A percentile compares a stretch with the other conserved stretches of the same genome.
Conservation (phyloP, 169 alveolate species). For the Blepharisma undulans region DNA sequence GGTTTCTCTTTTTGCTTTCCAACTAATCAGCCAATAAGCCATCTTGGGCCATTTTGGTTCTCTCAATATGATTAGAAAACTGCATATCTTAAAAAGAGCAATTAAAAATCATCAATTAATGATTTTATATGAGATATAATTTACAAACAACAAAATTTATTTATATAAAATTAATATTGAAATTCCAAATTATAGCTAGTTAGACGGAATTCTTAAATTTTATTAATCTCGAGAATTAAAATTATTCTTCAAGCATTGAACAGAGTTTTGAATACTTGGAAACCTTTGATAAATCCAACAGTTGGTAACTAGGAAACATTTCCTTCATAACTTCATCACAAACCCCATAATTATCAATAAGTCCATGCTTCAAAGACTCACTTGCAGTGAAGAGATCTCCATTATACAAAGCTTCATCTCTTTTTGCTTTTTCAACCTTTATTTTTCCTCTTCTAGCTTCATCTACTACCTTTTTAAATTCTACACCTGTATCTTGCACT, state of each 20-base stretch:
- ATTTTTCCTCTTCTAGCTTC: constrained; percentile 26
- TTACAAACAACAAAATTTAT: no score
- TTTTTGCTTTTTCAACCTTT: constrained; percentile 4
- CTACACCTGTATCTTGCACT: not conserved
- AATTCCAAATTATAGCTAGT: no score
- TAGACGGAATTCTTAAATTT: no score
- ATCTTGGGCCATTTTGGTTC: no score
- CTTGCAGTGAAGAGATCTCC: constrained; percentile 44
- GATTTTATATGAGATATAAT: no score
- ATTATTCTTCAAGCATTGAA: not conserved
- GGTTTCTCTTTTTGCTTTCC: no score
- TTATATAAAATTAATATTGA: no score
- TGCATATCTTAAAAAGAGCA: no score
- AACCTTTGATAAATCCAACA: constrained; percentile 43
- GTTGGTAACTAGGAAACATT: constrained; percentile 9
- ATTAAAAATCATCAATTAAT: no score
- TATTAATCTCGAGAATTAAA: not conserved
- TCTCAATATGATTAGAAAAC: no score
- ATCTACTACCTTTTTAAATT: constrained; percentile 26
- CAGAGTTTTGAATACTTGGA: not conserved
- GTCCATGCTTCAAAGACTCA: constrained; percentile 38
- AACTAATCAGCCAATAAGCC: no score
- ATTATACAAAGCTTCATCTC: constrained; percentile 23
- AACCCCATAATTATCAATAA: constrained; percentile 40
- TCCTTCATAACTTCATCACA: constrained; percentile 36